Evolutionary conservation across 495 filamentous ascomycete species (phyloP), one percentile per base, ranked within the genome.

Genomic region (Glarea lozoyensis): DNA sequence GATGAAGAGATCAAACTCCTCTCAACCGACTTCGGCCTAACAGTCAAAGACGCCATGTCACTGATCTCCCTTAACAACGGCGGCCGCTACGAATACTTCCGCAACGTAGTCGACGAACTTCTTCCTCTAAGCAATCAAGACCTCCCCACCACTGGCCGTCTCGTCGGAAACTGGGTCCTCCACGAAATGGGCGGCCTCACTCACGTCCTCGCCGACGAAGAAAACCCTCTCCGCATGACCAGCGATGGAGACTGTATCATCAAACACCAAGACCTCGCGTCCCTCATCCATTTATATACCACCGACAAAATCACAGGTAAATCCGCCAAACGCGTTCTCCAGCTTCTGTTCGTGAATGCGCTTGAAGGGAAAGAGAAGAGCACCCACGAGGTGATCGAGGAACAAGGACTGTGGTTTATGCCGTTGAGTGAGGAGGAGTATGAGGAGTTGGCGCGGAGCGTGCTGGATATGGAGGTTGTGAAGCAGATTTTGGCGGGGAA

Each of bases 1-100:
- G 88, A 95, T 46, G 63, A 76, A 23, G 70, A 84, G 10, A 54
- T 90, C 1, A 58, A 68, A 11, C 57, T 73, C 35, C 69, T 94
- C 11, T 67, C 71, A 10, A 42, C 61, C 2, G 58, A 66, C 0
- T 86, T 81, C 49, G 70, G 72, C 3, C 66, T 99, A 11, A 80
- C 76, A 0, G 51, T 78, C n/a, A 94, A 93, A 56, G 93, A 99
- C 54, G 88, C 92, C 15, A 77, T 86, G 47, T 84, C 89, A 0
- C 60, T 99, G 25, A 68, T 88, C 36, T 63, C 73, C 23, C 71
- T 94, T 3, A 86, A 97, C 36, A 75, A 84, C 17, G 88, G 88
- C 0, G 79, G 78, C 2, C 75, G 92, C 13, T 60, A 90, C 10
- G 82, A 95, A 45, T 92, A 88, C 53, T 94, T 86, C 52, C 78